Evolutionary conservation across 2,329 filamentous ascomycete genomes (phyloP).

Genomic region (Rachicladosporium sp.): DNA sequence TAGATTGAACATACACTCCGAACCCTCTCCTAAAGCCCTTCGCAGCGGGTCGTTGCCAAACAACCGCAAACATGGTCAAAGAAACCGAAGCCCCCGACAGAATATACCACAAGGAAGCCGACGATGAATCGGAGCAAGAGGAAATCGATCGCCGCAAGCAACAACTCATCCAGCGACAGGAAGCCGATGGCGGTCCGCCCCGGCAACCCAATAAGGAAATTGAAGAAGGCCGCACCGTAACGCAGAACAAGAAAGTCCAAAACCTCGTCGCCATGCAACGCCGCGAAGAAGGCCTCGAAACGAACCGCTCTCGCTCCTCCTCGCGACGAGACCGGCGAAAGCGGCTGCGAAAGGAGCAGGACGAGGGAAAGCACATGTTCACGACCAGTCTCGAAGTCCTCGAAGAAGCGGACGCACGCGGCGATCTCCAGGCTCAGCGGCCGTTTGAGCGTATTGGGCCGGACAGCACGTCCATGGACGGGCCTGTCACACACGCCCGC

Average conservation of each 20-base stretch:
- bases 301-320: conserved; percentile 33
- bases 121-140: conserved; percentile 1
- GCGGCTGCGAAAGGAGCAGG: conserved; percentile 32
- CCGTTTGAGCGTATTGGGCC: conserved; percentile 45
- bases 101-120: conserved; percentile 3
- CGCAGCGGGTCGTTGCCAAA: no score
- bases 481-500: conserved; percentile 43
- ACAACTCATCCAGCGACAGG: conserved; percentile 15
- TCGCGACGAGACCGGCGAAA: conserved; percentile 36
- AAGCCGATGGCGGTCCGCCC: conserved; percentile 14
- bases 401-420: conserved; percentile 40
- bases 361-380: conserved; percentile 41
- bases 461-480: conserved; percentile 44
- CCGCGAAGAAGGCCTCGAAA: conserved; percentile 24
- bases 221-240: conserved; percentile 28
- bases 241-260: conserved; percentile 35
- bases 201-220: conserved; percentile 11
- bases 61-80: no score
- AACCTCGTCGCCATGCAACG: conserved; percentile 23
- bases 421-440: conserved; percentile 35
- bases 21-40: no score
- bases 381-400: conserved; percentile 36
- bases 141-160: conserved; percentile 11
- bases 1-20: no score
- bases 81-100: background rate